Evolutionary conservation across 2,329 filamentous ascomycete species (phyloP).

Genomic region (Penicillium frequentans): DNA sequence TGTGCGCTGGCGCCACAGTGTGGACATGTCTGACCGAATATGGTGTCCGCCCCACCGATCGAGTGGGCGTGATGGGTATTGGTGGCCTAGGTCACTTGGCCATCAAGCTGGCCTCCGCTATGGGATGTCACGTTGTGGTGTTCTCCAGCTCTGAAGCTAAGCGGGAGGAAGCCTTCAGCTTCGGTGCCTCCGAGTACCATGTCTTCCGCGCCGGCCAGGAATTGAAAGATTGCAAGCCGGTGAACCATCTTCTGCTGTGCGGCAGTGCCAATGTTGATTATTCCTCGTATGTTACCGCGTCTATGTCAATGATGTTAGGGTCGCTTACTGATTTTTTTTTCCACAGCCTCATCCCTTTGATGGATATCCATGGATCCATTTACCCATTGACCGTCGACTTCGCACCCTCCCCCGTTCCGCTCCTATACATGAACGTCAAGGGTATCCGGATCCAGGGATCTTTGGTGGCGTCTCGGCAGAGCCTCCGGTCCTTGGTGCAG

Average conservation of each 20-base stretch:
- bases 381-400: constrained; percentile 28
- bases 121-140: constrained; percentile 60
- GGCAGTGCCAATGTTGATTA: constrained; percentile 26
- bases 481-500: constrained; percentile 59
- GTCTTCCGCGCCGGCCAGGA: constrained; percentile 23
- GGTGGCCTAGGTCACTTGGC: constrained; percentile 73
- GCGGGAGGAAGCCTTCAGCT: constrained; percentile 25
- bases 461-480: constrained; percentile 62
- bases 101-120: constrained; percentile 65
- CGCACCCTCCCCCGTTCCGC: constrained; percentile 17
- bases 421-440: constrained; percentile 45
- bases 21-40: constrained; percentile 61
- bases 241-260: constrained; percentile 26
- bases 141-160: constrained; percentile 29
- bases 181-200: constrained; percentile 27
- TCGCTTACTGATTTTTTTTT: neutral
- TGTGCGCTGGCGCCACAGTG: constrained; percentile 42
- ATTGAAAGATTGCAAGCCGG: constrained; percentile 22
- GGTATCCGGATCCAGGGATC: constrained; percentile 64
- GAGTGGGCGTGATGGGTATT: constrained; percentile 68
- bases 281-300: constrained; percentile 16
- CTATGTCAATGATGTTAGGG: neutral
- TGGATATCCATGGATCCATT: constrained; percentile 25
- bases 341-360: constrained; percentile 24
- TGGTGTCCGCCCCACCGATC: constrained; percentile 64